Base-by-base conservation (phyloP, 441 rosid species). In the Pelargonium citronellum region DNA sequence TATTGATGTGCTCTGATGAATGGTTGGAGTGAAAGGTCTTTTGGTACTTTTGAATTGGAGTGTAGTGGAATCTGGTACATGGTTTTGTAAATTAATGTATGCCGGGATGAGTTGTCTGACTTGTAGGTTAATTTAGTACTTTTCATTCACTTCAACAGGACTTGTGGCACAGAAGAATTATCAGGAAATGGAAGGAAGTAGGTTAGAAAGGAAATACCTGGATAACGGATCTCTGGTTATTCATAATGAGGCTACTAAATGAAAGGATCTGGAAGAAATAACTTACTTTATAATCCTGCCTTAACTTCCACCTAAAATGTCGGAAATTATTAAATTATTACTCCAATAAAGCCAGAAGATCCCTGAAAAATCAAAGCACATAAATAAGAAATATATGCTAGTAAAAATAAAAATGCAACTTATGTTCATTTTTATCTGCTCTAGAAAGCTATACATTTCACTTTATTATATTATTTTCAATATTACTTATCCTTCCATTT, bases 31-130 rank as follows among this genome's bases (percentile, higher is more conserved):
- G 19, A 57, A 57, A 2, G 24, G 11, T 57, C 11, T 57, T 57
- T 55, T 17, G 22, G 24, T 57, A 7, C 24, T 57, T 57, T 15
- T 55, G 19, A 9, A 19, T 60, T 20, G 15, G 34, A 16, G 19
- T 20, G 64, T 6, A 6, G 64, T 20, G 13, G 64, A 57, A 60
- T 60, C 11, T 60, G 64, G 62, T 57, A 57, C 63, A 15, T 58
- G 64, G 13, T 22, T 20, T 20, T 60, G 19, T 60, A 12, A 60
- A 60, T 60, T 27, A 60, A 60, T 22, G 34, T 10, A 10, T 27
- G 12, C 12, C 46, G 46, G 46, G 46, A 41, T 41, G 11, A 41
- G 46, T 7, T 57, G 16, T 57, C 13, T 7, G 64, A 9, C 19
- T 7, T 17, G 7, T 57, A 10, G 27, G 63, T 7, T 19, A 17